phyloP scores from a whole-genome alignment of 495 filamentous ascomycete genomes.

The Emericellopsis terricola region DNA sequence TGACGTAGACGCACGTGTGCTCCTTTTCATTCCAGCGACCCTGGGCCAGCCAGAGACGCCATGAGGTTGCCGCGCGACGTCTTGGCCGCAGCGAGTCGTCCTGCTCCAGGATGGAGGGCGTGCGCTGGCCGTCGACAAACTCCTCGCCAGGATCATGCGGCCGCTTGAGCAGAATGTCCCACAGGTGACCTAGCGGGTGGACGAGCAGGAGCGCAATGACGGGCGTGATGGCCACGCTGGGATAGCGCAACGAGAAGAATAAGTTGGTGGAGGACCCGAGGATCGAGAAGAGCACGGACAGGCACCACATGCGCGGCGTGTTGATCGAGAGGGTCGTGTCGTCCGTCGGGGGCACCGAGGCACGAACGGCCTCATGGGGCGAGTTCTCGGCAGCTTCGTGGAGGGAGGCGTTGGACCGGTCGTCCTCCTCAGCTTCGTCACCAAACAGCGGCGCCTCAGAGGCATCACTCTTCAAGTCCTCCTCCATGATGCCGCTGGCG shows the following conservation, averaged over 20 bases:
- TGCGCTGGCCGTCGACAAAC: conserved; percentile 35
- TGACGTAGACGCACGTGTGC: conserved; percentile 73
- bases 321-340: conserved; percentile 60
- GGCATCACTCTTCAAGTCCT: conserved; percentile 8
- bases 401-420: conserved; percentile 9
- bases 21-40: conserved; percentile 77
- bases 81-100: conserved; percentile 5
- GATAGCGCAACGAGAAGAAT: conserved; percentile 71
- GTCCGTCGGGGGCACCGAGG: conserved; percentile 57
- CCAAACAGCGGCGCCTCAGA: conserved; percentile 9
- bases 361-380: conserved; percentile 55
- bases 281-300: conserved; percentile 62
- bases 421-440: conserved; percentile 8
- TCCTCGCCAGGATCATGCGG: conserved; percentile 40
- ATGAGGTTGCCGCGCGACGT: conserved; percentile 4
- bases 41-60: conserved; percentile 60
- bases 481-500: conserved; percentile 14
- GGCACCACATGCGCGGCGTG: conserved; percentile 72
- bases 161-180: conserved; percentile 53
- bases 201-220: conserved; percentile 69
- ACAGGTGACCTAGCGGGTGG: conserved; percentile 60
- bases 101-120: conserved; percentile 4
- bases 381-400: conserved; percentile 43
- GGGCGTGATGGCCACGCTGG: conserved; percentile 70
- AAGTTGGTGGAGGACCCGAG: conserved; percentile 69